Evolutionary conservation across 108 stramenopile genomes (phyloP).

Genomic region (Cyclostephanos invisitatus): DNA sequence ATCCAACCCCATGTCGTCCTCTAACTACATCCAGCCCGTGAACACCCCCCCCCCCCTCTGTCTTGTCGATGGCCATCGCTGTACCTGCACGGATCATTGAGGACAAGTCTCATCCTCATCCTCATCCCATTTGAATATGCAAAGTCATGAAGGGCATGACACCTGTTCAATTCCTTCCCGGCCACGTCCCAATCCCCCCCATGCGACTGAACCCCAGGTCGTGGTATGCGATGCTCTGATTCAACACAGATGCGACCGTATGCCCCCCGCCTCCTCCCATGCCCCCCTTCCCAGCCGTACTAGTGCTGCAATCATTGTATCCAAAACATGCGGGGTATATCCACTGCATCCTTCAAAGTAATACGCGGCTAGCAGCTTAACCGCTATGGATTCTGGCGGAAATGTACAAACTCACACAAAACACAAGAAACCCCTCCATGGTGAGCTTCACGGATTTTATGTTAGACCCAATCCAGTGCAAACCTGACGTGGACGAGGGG

Average conservation of each 20-base stretch:
- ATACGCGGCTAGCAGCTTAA: constrained; percentile 50
- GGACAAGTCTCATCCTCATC: constrained; percentile 29
- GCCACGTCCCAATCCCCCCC: constrained; percentile 47
- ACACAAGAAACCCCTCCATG: too few species aligned
- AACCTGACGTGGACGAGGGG: too few species aligned
- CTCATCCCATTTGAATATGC: constrained; percentile 41
- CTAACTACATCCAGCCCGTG: constrained; percentile 28
- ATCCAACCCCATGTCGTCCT: constrained; percentile 7
- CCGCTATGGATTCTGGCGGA: too few species aligned
- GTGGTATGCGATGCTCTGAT: constrained; percentile 6
- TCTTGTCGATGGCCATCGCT: constrained; percentile 26
- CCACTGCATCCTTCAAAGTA: constrained; percentile 63
- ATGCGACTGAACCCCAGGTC: constrained; percentile 50
- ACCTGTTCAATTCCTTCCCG: constrained; percentile 44
- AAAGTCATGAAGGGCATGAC: constrained; percentile 33
- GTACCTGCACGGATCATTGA: constrained; percentile 45
- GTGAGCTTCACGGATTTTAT: too few species aligned
- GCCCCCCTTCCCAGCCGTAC: constrained; percentile 1
- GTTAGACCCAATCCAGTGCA: too few species aligned
- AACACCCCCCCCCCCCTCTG: constrained; percentile 27
- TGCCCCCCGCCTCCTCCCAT: too few species aligned
- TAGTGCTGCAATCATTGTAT: constrained; percentile 52
- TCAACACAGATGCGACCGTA: not conserved
- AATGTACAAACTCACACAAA: too few species aligned
- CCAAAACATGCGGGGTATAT: constrained; percentile 42